Evolutionary conservation across 208 protist species (phyloP).

Genomic region (Acanthamoeba lenticulata): DNA sequence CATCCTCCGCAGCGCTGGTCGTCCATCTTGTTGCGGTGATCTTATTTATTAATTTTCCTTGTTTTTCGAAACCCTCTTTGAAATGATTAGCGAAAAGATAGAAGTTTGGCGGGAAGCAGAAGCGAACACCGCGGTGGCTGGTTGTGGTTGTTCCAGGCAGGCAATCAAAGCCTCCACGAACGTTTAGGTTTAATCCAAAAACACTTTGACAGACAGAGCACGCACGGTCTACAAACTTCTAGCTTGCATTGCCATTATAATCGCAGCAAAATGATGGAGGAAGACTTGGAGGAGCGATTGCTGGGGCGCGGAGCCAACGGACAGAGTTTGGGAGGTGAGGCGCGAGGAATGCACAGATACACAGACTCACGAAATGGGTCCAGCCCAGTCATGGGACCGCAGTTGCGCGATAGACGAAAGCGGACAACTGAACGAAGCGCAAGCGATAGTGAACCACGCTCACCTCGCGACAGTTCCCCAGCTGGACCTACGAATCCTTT

Average conservation of each 20-base stretch:
- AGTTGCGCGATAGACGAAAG: neutral
- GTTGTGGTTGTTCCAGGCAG: no score
- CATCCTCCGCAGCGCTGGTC: no score
- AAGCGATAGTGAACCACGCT: neutral
- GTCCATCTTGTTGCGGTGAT: neutral
- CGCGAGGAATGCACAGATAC: neutral
- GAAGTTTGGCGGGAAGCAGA: neutral
- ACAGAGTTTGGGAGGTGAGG: neutral
- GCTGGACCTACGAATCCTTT: neutral
- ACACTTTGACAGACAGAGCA: no score
- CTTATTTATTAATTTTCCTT: neutral
- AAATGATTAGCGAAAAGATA: neutral
- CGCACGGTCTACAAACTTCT: no score
- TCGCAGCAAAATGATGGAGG: constrained; percentile 16
- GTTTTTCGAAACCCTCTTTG: neutral
- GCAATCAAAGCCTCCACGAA: neutral
- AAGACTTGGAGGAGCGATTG: constrained; percentile 4
- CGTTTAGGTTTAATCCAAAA: no score
- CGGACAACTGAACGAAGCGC: neutral
- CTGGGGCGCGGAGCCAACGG: neutral
- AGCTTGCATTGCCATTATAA: no score
- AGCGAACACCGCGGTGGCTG: no score
- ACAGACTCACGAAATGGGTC: neutral
- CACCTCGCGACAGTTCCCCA: neutral
- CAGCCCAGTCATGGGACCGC: neutral